Percentiles rank a stretch among this genome's conserved stretches.
These are phyloP conservation scores for Lachnellula hyalina DNA, from an alignment of 2,329 filamentous ascomycete species.

Conservation along the genomic window DNA sequence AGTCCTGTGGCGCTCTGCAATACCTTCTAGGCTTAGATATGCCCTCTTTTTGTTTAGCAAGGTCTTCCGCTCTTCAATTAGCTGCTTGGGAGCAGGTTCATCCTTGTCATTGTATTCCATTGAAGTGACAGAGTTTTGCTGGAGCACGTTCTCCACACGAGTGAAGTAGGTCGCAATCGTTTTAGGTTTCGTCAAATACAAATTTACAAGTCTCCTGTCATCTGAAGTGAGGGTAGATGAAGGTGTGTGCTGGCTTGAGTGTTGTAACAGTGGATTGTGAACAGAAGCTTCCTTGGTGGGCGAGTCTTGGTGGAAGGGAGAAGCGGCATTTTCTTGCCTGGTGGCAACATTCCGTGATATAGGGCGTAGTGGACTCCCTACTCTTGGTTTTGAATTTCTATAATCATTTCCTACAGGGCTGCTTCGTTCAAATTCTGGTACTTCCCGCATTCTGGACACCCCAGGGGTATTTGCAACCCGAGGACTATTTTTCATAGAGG, in stretches of 20 bases:
- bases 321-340: constrained; percentile 20
- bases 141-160: constrained; percentile 15
- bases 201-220: constrained; percentile 24
- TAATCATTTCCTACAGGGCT: constrained; percentile 2
- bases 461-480: constrained; percentile 2
- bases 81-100: constrained; percentile 14
- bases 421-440: constrained; percentile 9
- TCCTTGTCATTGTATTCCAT: constrained; percentile 23
- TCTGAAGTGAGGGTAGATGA: constrained; percentile 17
- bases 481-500: constrained; percentile 15
- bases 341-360: constrained; percentile 24
- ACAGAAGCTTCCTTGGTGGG: constrained; percentile 13
- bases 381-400: constrained; percentile 11
- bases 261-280: constrained; percentile 4
- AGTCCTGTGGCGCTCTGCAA: constrained; percentile 8
- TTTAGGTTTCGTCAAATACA: constrained; percentile 20
- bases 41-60: constrained; percentile 23
- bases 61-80: constrained; percentile 22
- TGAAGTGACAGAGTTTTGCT: constrained; percentile 16
- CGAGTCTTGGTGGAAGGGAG: constrained; percentile 22
- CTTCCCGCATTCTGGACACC: constrained; percentile 6
- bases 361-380: constrained; percentile 24
- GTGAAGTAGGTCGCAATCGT: constrained; percentile 18
- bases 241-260: constrained; percentile 20
- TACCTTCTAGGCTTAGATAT: constrained; percentile 11